Base-by-base conservation (phyloP, 176 grass and related monocot genomes). In the Pharus latifolius region DNA sequence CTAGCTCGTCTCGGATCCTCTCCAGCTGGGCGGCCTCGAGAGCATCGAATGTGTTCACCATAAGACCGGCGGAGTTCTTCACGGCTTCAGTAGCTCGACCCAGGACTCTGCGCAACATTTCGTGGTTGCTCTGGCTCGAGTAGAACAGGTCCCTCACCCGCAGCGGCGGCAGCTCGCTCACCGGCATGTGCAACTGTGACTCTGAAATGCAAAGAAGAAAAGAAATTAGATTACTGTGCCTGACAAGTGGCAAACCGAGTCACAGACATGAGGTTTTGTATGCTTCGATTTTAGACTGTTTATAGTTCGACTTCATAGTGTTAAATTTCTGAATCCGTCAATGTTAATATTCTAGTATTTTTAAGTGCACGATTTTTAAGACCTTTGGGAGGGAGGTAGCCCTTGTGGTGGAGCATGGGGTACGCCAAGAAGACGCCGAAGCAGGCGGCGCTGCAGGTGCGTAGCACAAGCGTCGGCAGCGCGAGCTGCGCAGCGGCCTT, bases 341-440 rank as follows among this genome's bases (percentile, higher is more conserved):
- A n/a, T n/a, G n/a, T n/a, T n/a, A n/a, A n/a, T n/a, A n/a, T n/a
- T n/a, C n/a, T n/a, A n/a, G n/a, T n/a, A n/a, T n/a, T n/a, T n/a
- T n/a, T n/a, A n/a, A n/a, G n/a, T n/a, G n/a, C n/a, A n/a, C n/a
- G n/a, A n/a, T n/a, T n/a, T n/a, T n/a, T n/a, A n/a, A n/a, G 32
- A 75, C 79, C 80, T 76, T 63, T 31, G 3, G 64, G 72, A 16
- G 80, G 80, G 20, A 83, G 22, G 45, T 83, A 83, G 17, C 72
- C 72, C 0, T 56, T 83, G 6, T 70, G 11, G 37, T 69, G 27
- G 27, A 83, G 73, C 48, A 48, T 57, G 5, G 73, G 73, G 43
- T 65, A 84, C 0, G 81, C 74, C 0, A 65, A 6, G 23, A 71
- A 64, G 28, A 48, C 70, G 4, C 23, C 0, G 3, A 78, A 48